Evolutionary conservation across 345 rosid species (phyloP), one percentile per base, ranked within the genome.

Genomic region (Populus tremula): DNA sequence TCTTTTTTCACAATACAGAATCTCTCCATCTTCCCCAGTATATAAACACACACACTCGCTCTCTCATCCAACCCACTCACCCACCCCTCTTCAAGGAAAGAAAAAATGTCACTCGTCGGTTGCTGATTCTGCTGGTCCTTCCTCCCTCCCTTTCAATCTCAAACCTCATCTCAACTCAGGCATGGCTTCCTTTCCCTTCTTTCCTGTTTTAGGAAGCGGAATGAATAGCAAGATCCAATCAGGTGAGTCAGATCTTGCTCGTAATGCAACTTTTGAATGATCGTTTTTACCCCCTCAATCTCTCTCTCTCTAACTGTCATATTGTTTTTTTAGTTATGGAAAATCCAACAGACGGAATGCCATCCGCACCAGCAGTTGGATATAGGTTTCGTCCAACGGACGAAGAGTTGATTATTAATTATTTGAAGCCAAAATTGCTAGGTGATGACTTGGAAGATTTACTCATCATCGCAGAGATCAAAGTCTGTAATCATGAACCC

Each of bases 371-470:
- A 27, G 8, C 47, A 47, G 73, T 79, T 68, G 78, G 82, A 62
- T 68, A 8, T 47, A 56, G 87, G 31, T 91, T 91, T 73, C 78
- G 77, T 67, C 90, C 93, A 1, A 82, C 84, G 3, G 87, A 86
- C 18, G 85, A 82, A 41, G 88, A 88, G 56, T 70, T 90, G 62
- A 16, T 89, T 74, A 35, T 12, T 47, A 8, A 41, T 63, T 84
- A 76, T 41, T 80, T 89, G 27, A 76, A 73, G 74, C 64, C 21
- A 6, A 85, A 87, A 76, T 77, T 86, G 43, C 49, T 33, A 1
- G 75, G 82, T 1, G 2, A 20, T 1, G 11, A 73, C 39, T 33
- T 38, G 8, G 18, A 56, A 50, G 17, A 67, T 11, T 59, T 38
- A 20, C 2, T 3, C 49, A 18, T 33, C 13, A 79, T 91, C 36